A percentile compares a stretch with the other conserved stretches of the same genome.
phyloP scores from a whole-genome alignment of 116 monocot species.

The Zostera marina region DNA sequence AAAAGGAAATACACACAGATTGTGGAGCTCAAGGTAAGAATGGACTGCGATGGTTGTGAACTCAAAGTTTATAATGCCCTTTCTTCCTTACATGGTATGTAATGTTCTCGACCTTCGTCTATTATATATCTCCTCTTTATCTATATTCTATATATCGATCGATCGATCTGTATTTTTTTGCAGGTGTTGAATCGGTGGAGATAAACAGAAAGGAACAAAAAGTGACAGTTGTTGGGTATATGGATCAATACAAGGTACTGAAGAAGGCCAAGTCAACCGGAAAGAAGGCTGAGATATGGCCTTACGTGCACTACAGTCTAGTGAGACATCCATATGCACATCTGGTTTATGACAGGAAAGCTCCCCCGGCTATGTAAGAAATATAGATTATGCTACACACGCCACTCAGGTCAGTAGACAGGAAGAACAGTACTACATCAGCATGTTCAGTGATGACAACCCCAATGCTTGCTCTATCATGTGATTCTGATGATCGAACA shows the following conservation, averaged over 20 bases:
- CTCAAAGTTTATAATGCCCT: constrained; percentile 37
- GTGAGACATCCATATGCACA: constrained; percentile 37
- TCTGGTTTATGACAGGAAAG: constrained; percentile 63
- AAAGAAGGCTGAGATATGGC: constrained; percentile 63
- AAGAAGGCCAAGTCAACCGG: constrained; percentile 45
- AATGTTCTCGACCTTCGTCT: background rate
- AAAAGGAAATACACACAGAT: constrained; percentile 24
- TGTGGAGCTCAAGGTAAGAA: constrained; percentile 43
- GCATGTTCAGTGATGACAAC: constrained; percentile 84
- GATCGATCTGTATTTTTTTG: too few relatives aligned
- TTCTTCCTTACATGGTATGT: constrained; percentile 29
- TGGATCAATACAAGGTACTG: constrained; percentile 48
- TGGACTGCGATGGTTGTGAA: constrained; percentile 59
- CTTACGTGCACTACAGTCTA: constrained; percentile 40
- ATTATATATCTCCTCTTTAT: background rate
- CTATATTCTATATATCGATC: too few relatives aligned
- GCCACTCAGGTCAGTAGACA: constrained; percentile 19
- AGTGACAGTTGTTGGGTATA: constrained; percentile 45
- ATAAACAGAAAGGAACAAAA: constrained; percentile 46
- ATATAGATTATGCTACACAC: constrained; percentile 18
- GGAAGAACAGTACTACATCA: constrained; percentile 32
- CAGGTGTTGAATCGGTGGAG: constrained; percentile 39
- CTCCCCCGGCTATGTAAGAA: constrained; percentile 70
- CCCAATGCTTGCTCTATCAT: constrained; percentile 83
- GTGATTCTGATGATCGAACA: constrained; percentile 11